Evolutionary conservation across 1,139 yeast species (phyloP).

Genomic region (Scheffersomyces stambukii): DNA sequence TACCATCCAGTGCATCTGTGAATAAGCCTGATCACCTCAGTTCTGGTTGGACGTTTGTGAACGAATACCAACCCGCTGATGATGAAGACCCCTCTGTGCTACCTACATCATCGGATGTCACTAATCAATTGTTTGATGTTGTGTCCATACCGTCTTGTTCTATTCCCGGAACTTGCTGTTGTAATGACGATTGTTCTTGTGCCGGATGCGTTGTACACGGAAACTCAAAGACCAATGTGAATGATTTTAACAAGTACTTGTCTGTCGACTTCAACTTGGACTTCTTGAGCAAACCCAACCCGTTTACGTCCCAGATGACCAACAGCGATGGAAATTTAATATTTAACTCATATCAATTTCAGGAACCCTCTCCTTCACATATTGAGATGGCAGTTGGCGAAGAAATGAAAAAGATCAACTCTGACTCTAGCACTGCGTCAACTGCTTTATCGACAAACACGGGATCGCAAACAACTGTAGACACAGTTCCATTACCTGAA

Average conservation of each 20-base stretch:
- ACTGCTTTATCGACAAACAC: too few species aligned
- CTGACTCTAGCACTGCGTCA: too few species aligned
- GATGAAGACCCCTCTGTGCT: background rate
- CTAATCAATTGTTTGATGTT: constrained; percentile 18
- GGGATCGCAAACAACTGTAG: too few species aligned
- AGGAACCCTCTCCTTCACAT: too few species aligned
- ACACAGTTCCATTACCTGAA: too few species aligned
- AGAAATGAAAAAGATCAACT: too few species aligned
- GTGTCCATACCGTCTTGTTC: constrained; percentile 38
- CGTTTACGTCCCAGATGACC: too few species aligned
- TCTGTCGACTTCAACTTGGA: constrained; percentile 3
- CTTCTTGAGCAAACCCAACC: too few species aligned
- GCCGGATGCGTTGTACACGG: constrained; percentile 46
- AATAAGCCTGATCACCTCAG: background rate
- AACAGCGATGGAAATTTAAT: constrained; percentile 3
- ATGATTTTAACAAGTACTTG: too few species aligned
- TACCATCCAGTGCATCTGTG: background rate
- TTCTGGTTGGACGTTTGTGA: constrained; percentile 2
- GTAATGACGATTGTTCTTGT: constrained; percentile 46
- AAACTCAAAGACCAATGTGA: constrained; percentile 14
- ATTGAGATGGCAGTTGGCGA: too few species aligned
- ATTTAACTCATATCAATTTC: too few species aligned
- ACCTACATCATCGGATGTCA: too few species aligned
- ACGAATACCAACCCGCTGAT: constrained; percentile 1
- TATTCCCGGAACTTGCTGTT: constrained; percentile 47